These are phyloP conservation scores for Trichoderma arundinaceum DNA, from an alignment of 2,329 filamentous ascomycete species.

Conservation along the genomic window DNA sequence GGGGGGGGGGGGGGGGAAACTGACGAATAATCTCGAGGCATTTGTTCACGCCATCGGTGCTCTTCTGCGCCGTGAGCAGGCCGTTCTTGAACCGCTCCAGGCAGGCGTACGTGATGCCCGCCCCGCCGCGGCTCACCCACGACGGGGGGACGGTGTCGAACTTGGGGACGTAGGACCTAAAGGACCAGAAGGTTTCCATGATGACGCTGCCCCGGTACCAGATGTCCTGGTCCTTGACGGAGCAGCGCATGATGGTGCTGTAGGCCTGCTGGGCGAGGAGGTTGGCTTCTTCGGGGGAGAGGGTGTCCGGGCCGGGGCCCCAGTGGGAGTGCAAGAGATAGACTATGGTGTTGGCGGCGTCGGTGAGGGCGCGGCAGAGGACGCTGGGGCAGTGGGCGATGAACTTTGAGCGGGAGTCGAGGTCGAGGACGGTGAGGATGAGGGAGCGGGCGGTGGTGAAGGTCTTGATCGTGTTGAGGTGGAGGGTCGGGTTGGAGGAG, in stretches of 20 bases:
- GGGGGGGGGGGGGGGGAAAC: not conserved
- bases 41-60: conserved; percentile 41
- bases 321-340: conserved; percentile 54
- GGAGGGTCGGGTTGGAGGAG: conserved; percentile 39
- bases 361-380: conserved; percentile 54
- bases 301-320: conserved; percentile 39
- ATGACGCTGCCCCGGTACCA: conserved; percentile 53
- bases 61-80: conserved; percentile 47
- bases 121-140: conserved; percentile 54
- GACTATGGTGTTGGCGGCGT: conserved; percentile 54
- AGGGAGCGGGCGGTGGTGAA: conserved; percentile 56
- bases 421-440: conserved; percentile 50
- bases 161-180: conserved; percentile 46
- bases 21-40: conserved; percentile 42
- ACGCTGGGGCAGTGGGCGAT: conserved; percentile 57
- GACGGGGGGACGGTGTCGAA: conserved; percentile 50
- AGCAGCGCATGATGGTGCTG: conserved; percentile 49
- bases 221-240: conserved; percentile 57
- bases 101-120: conserved; percentile 58
- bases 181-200: conserved; percentile 56
- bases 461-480: conserved; percentile 53
- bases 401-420: conserved; percentile 50
- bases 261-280: conserved; percentile 43
- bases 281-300: conserved; percentile 41
- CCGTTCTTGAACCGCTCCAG: conserved; percentile 53